Percentiles rank a stretch among this genome's conserved stretches.
These are phyloP conservation scores for Boletus tomentosulus DNA, from an alignment of 768 basidiomycete genomes.

Conservation along the genomic window DNA sequence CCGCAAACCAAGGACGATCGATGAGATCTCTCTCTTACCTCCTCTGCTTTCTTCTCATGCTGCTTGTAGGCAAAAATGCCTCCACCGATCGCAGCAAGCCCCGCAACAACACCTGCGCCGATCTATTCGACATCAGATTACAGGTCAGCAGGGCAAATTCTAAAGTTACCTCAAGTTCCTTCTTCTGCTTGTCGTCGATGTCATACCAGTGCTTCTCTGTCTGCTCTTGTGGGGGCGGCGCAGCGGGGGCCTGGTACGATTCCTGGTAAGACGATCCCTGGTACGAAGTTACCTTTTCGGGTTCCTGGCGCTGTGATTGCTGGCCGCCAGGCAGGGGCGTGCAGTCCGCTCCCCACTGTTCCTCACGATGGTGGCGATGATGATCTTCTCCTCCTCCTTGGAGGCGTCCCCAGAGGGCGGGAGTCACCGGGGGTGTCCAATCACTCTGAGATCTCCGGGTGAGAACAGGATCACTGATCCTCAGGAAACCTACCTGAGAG, in stretches of 20 bases:
- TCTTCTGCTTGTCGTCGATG: constrained; percentile 51
- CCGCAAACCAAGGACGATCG: neutral
- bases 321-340: constrained; percentile 13
- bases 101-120: constrained; percentile 60
- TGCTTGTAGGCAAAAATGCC: constrained; percentile 51
- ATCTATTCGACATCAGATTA: constrained; percentile 38
- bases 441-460: constrained; percentile 41
- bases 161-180: constrained; percentile 48
- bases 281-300: neutral
- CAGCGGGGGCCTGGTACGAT: constrained; percentile 13
- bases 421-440: constrained; percentile 60
- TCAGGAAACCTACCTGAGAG: constrained; percentile 49
- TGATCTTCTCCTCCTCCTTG: constrained; percentile 30
- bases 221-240: constrained; percentile 37
- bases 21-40: constrained; percentile 36
- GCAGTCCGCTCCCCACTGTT: constrained; percentile 18
- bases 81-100: constrained; percentile 47
- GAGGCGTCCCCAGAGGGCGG: constrained; percentile 65
- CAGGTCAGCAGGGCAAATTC: neutral
- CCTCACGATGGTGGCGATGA: constrained; percentile 13
- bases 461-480: neutral
- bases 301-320: constrained; percentile 27
- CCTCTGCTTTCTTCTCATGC: constrained; percentile 53
- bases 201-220: constrained; percentile 54
- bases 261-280: constrained; percentile 17